Evolutionary conservation across 163 green algal species (phyloP).

Genomic region (Chloroidium sp.): DNA sequence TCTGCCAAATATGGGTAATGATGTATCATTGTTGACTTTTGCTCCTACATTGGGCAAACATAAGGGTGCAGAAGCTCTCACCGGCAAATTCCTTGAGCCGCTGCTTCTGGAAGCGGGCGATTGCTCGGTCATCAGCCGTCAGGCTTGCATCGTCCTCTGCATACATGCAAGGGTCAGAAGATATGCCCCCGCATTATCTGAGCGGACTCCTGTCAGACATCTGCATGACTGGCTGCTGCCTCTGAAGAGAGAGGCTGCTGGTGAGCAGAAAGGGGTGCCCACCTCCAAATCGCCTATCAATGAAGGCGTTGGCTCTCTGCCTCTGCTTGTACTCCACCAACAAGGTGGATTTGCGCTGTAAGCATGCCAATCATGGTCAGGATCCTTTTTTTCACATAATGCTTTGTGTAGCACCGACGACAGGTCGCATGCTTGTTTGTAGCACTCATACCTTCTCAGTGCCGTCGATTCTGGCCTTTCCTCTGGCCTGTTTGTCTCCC

Average conservation of each 20-base stretch:
- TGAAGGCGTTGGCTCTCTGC: constrained; percentile 79
- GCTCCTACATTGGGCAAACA: background rate
- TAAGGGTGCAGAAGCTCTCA: constrained; percentile 42
- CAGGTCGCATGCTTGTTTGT: too few relatives aligned
- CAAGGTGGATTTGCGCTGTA: constrained; percentile 78
- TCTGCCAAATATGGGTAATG: too few relatives aligned
- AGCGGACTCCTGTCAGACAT: background rate
- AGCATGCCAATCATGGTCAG: background rate
- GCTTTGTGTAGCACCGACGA: too few relatives aligned
- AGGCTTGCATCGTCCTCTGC: constrained; percentile 61
- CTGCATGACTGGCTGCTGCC: background rate
- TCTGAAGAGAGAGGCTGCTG: background rate
- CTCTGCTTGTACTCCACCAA: constrained; percentile 82
- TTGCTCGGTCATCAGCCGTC: constrained; percentile 62
- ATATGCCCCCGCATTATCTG: too few relatives aligned
- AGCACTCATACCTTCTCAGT: too few relatives aligned
- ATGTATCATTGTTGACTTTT: background rate
- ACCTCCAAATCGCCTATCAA: constrained; percentile 84
- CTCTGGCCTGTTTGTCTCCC: too few relatives aligned
- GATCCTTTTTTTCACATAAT: background rate
- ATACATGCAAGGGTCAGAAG: background rate
- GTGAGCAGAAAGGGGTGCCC: background rate
- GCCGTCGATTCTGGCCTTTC: too few relatives aligned
- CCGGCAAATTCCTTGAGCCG: constrained; percentile 37
- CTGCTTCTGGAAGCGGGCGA: constrained; percentile 69